Evolutionary conservation across 371 early-diverging fungal species (phyloP), one percentile per base, ranked within the genome.

Genomic region (Umbelopsis sp.): DNA sequence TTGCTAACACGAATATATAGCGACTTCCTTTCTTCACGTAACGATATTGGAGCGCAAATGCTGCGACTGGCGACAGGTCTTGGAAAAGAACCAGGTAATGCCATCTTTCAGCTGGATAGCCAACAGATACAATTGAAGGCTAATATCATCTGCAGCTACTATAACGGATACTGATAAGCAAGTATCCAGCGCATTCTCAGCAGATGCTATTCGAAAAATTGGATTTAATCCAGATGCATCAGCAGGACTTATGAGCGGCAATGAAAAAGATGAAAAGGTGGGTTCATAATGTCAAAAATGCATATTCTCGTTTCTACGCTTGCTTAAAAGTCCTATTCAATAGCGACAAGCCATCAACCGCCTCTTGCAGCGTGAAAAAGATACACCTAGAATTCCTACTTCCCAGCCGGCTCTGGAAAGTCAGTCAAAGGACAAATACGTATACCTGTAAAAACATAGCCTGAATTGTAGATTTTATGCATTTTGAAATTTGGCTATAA

Each of bases 401-500:
- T 57, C 37, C 29, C 57, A 57, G 35, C 57, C 12, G 35, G 57
- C 29, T 35, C 18, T 57, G 57, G 29, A 32, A 16, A 18, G 16
- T 18, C 57, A 57, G 37, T 57, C 57, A 35, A 35, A 57, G 57
- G 57, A 57, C 22, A 57, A 35, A 57, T 57, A 35, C 14, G 57
- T 57, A 11, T 57, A 57, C 57, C 29, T 57, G 57, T 57, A 29
- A 53, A 29, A 35, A 10, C 16, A 48, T 48, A 1, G 1, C 18
- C 8, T 35, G 6, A 57, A 18, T 32, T 57, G 14, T 57, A 35
- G 57, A 18, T 35, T 57, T 35, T 35, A 29, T 6, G 29, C 57
- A 35, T 57, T 37, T 57, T 57, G 37, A 57, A 57, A 57, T 57
- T 16, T 57, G 57, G 18, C 57, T 57, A 35, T 57, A 57, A 57